Evolutionary conservation across 1,284 basidiomycete genomes (phyloP).

Genomic region (Ganoderma sinense): DNA sequence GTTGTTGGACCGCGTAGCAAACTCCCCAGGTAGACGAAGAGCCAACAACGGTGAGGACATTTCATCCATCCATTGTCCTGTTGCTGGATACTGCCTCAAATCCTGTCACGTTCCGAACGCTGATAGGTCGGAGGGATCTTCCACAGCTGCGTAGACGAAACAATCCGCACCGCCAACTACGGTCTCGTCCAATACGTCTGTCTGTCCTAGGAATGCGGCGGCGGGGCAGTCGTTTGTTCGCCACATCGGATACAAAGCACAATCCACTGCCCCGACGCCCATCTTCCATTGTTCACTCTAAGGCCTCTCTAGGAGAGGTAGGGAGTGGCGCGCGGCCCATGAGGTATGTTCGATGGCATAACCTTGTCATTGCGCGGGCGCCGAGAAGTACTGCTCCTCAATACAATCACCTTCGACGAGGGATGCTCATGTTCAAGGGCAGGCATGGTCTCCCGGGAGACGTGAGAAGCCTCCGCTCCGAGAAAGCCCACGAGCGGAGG

Average conservation of each 20-base stretch:
- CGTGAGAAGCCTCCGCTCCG: background rate
- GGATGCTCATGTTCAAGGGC: background rate
- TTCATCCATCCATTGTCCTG: background rate
- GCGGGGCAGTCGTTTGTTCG: background rate
- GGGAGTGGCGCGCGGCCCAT: background rate
- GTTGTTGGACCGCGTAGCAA: background rate
- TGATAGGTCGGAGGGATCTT: background rate
- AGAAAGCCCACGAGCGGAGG: background rate
- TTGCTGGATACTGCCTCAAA: background rate
- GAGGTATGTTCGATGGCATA: background rate
- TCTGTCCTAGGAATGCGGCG: background rate
- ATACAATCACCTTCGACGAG: background rate
- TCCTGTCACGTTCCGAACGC: background rate
- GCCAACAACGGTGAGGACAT: background rate
- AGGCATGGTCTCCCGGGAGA: slow-evolving; percentile 2
- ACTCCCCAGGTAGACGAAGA: background rate
- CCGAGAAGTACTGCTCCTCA: background rate
- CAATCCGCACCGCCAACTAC: background rate
- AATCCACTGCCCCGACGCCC: background rate
- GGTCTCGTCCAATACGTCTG: background rate
- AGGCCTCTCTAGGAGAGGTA: background rate
- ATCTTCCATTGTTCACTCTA: background rate
- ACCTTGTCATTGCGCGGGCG: background rate
- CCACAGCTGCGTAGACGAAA: background rate
- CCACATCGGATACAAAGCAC: background rate